Evolutionary conservation across 495 filamentous ascomycete genomes (phyloP), one percentile per base, ranked within the genome.

Genomic region (Hypoxylon lienhwacheense): DNA sequence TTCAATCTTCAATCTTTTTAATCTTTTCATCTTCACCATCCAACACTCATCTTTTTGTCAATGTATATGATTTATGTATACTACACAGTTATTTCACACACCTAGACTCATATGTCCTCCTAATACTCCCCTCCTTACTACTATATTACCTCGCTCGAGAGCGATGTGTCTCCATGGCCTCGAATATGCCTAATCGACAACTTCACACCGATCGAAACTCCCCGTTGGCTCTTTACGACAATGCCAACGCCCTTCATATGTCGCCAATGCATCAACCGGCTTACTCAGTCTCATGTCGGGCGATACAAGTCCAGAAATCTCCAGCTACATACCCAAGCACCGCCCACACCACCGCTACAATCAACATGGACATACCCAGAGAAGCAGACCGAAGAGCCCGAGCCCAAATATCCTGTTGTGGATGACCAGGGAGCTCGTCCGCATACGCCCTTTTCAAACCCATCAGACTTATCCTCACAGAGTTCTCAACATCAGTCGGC

Each of bases 241-340:
- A 67, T 67, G 64, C 35, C 57, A 44, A 59, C 40, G 32, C 50
- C 61, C 12, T 67, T 62, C 42, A 49, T 59, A 50, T 67, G 64
- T 34, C 54, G 51, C 35, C 52, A 48, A 55, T 67, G 64, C 28
- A 47, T 53, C 46, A 40, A 43, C 17, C 53, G 50, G 29, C 44
- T 65, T 34, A 32, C 53, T 4, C 36, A 35, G 7, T 39, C 39
- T 16, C 16, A 26, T 8, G 8, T 22, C 20, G 12, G 19, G 14
- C 42, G 16, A 17, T 4, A 34, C 2, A 48, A 32, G 26, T 32
- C 37, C 1, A 53, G 33, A 10, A 4, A 6, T 22, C 46, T 36
- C 5, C 41, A 49, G 39, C 11, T 53, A 22, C 53, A 49, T 25
- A 49, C 47, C 4, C 47, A 43, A 46, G 59, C 48, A 11, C 16